phyloP scores from a whole-genome alignment of 306 rosid genomes.

The Prosopis cineraria region DNA sequence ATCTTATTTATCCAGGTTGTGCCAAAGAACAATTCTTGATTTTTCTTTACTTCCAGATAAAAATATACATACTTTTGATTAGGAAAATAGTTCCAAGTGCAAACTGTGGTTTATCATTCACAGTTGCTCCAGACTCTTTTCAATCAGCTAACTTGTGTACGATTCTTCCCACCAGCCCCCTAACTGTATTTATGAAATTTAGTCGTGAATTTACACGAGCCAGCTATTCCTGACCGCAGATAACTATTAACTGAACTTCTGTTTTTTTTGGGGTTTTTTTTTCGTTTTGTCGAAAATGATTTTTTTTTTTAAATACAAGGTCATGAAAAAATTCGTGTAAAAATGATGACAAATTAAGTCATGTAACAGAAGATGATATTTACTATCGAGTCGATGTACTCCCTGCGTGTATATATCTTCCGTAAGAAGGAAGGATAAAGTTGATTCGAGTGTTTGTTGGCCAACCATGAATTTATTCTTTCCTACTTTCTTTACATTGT shows the following conservation, averaged over 20 bases:
- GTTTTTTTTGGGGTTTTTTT: not conserved
- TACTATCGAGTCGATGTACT: slow-evolving; percentile 14
- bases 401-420: slow-evolving; percentile 25
- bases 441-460: slow-evolving; percentile 55
- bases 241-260: slow-evolving; percentile 30
- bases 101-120: slow-evolving; percentile 27
- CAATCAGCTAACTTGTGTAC: slow-evolving; percentile 4
- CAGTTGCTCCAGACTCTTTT: slow-evolving; percentile 20
- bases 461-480: slow-evolving; percentile 46
- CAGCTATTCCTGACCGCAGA: slow-evolving; percentile 16
- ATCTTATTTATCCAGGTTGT: slow-evolving; percentile 17
- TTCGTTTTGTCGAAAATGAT: too few species aligned
- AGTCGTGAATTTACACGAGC: slow-evolving; percentile 32
- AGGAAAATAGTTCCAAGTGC: slow-evolving; percentile 17
- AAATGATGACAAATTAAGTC: too few species aligned
- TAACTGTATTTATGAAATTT: slow-evolving; percentile 15
- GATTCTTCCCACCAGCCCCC: slow-evolving; percentile 21
- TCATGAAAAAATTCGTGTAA: too few species aligned
- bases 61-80: not conserved
- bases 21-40: slow-evolving; percentile 13
- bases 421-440: slow-evolving; percentile 24
- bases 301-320: too few species aligned
- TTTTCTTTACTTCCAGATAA: not conserved
- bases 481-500: slow-evolving; percentile 40
- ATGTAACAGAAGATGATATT: not conserved